Evolutionary conservation across 169 alveolate genomes (phyloP).

Genomic region (Blepharisma undulans): DNA sequence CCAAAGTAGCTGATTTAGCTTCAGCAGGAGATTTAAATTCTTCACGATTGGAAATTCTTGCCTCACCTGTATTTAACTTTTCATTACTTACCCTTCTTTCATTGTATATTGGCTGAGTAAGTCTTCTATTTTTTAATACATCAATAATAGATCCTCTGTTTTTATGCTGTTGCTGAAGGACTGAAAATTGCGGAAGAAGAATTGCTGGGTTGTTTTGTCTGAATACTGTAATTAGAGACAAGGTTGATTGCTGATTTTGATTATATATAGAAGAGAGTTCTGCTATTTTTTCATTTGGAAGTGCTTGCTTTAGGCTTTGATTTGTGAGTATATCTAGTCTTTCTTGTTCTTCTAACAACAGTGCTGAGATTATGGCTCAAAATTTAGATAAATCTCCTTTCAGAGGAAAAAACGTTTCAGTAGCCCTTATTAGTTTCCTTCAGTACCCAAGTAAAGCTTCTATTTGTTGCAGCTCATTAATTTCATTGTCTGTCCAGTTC

Average conservation of each 20-base stretch:
- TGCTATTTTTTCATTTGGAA: neutral
- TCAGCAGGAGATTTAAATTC: neutral
- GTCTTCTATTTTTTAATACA: neutral
- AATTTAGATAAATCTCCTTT: neutral
- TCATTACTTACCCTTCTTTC: neutral
- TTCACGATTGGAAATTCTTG: neutral
- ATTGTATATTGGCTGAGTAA: neutral
- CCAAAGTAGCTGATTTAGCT: neutral
- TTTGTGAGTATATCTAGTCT: neutral
- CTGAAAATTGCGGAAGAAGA: neutral
- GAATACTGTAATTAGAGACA: neutral
- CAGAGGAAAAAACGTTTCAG: neutral
- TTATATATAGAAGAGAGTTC: neutral
- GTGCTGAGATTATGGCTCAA: neutral
- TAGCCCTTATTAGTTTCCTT: neutral
- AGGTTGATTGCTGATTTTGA: neutral
- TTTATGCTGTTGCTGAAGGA: neutral
- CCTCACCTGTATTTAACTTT: neutral
- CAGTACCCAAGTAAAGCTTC: neutral
- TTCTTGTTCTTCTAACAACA: slow-evolving; percentile 1
- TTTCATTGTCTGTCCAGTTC: neutral
- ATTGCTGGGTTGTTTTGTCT: slow-evolving; percentile 23
- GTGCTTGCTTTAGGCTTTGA: neutral
- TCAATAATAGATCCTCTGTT: neutral
- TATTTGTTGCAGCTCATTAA: neutral